Evolutionary conservation across 345 rosid genomes (phyloP).

Genomic region (Hibiscus mutabilis): DNA sequence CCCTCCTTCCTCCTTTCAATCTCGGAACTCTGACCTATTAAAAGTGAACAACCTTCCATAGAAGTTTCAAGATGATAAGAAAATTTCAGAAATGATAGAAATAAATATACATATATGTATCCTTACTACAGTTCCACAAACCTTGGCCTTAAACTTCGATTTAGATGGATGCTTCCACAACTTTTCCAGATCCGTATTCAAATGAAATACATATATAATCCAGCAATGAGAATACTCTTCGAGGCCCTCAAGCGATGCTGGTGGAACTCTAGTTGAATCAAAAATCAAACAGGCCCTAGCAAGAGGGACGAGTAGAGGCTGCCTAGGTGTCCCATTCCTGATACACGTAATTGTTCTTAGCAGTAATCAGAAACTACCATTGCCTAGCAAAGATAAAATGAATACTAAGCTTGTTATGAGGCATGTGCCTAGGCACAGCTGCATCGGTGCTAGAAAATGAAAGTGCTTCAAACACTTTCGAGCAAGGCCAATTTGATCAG

Average conservation of each 20-base stretch:
- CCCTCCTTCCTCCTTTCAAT: conserved; percentile 69
- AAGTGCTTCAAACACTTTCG: too few relatives aligned
- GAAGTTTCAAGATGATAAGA: conserved; percentile 19
- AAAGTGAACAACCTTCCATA: conserved; percentile 22
- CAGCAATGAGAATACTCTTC: conserved; percentile 89
- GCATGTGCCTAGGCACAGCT: too few relatives aligned
- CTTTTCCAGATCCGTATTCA: conserved; percentile 86
- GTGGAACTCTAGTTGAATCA: conserved; percentile 69
- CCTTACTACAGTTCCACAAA: conserved; percentile 3
- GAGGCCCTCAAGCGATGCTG: conserved; percentile 91
- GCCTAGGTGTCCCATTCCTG: conserved; percentile 94
- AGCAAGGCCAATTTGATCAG: background rate
- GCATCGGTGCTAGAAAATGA: too few relatives aligned
- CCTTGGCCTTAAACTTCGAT: conserved; percentile 94
- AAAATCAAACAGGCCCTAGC: conserved; percentile 74
- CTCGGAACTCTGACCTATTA: conserved; percentile 91
- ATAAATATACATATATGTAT: background rate
- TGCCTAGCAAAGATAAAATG: background rate
- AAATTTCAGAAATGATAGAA: conserved; percentile 7
- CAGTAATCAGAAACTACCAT: background rate
- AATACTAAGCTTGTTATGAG: background rate
- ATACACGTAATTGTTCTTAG: conserved; percentile 1
- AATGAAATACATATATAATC: conserved; percentile 86
- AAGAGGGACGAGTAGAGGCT: conserved; percentile 79
- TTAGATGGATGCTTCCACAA: conserved; percentile 83